Conservation (phyloP, 495 filamentous ascomycete genomes). For the Platismatia glauca region DNA sequence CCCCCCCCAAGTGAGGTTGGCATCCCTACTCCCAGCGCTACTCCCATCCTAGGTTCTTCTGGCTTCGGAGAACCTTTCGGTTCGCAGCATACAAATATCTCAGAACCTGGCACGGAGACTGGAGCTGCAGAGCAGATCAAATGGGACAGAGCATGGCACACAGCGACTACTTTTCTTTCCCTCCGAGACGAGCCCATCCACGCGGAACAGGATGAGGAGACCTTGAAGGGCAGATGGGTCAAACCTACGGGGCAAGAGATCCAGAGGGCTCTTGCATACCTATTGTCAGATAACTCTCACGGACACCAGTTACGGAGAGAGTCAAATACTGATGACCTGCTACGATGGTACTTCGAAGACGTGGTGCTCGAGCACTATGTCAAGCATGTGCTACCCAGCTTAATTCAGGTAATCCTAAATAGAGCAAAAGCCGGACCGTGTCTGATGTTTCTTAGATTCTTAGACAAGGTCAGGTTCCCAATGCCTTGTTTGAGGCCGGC, state of each 20-base stretch:
- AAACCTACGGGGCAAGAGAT: constrained; percentile 16
- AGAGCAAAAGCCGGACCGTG: neutral
- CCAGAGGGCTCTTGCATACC: constrained; percentile 17
- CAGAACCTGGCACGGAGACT: constrained; percentile 20
- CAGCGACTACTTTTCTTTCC: constrained; percentile 52
- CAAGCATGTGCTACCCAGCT: constrained; percentile 32
- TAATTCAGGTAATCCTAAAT: constrained; percentile 31
- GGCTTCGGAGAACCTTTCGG: constrained; percentile 26
- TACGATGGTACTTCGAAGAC: constrained; percentile 47
- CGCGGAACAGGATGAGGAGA: constrained; percentile 11
- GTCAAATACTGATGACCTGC: constrained; percentile 28
- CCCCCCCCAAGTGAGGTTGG: constrained; percentile 35
- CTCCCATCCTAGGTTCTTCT: constrained; percentile 24
- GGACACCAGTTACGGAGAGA: constrained; percentile 16
- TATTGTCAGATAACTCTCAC: constrained; percentile 12
- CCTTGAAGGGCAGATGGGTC: constrained; percentile 22
- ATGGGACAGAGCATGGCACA: constrained; percentile 63
- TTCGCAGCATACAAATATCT: constrained; percentile 12
- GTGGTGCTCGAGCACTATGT: constrained; percentile 45
- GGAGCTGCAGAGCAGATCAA: constrained; percentile 42
- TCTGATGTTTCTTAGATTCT: constrained; percentile 31
- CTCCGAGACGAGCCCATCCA: constrained; percentile 37
- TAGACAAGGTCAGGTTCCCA: constrained; percentile 22
- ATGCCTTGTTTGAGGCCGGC: constrained; percentile 34
- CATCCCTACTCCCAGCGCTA: constrained; percentile 30